A percentile compares a stretch with the other conserved stretches of the same genome.
Conservation (phyloP, 805 yeast genomes). For the Candida pseudoglaebosa region DNA sequence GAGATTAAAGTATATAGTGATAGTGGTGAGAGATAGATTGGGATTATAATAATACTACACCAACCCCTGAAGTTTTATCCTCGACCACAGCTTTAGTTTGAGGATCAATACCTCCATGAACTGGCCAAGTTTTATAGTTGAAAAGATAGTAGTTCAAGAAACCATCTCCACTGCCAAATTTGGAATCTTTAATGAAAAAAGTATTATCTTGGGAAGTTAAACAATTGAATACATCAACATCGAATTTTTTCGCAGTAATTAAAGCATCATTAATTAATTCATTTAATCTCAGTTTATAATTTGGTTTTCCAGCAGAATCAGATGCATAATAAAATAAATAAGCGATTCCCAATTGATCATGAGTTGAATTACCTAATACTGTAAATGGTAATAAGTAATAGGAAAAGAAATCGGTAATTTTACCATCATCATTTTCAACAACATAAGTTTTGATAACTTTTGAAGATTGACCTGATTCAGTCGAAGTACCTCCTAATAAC, state of each 20-base stretch:
- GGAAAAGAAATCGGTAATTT: slow-evolving; percentile 83
- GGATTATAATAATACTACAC: slow-evolving; percentile 76
- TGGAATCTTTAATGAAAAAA: slow-evolving; percentile 72
- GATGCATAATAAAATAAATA: slow-evolving; percentile 89
- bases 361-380: slow-evolving; percentile 61
- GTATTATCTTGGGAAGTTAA: slow-evolving; percentile 87
- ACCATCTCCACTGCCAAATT: slow-evolving; percentile 94
- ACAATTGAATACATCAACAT: slow-evolving; percentile 92
- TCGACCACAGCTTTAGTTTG: slow-evolving; percentile 49
- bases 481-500: slow-evolving; percentile 52
- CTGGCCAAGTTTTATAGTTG: slow-evolving; percentile 80
- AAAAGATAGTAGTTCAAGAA: slow-evolving; percentile 84
- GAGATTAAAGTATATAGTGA: not conserved
- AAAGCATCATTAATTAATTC: slow-evolving; percentile 69
- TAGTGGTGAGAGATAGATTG: not conserved
- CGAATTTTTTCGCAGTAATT: slow-evolving; percentile 60
- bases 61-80: slow-evolving; percentile 72
- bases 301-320: slow-evolving; percentile 48
- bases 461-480: slow-evolving; percentile 21
- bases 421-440: slow-evolving; percentile 58
- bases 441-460: slow-evolving; percentile 75
- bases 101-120: slow-evolving; percentile 72
- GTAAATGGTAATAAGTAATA: slow-evolving; percentile 87
- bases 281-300: slow-evolving; percentile 55
- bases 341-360: slow-evolving; percentile 75